Percentiles rank a stretch among this genome's conserved stretches.
Evolutionary conservation across 164 flowering plant species (phyloP).

Genomic region (Malania oleifera): DNA sequence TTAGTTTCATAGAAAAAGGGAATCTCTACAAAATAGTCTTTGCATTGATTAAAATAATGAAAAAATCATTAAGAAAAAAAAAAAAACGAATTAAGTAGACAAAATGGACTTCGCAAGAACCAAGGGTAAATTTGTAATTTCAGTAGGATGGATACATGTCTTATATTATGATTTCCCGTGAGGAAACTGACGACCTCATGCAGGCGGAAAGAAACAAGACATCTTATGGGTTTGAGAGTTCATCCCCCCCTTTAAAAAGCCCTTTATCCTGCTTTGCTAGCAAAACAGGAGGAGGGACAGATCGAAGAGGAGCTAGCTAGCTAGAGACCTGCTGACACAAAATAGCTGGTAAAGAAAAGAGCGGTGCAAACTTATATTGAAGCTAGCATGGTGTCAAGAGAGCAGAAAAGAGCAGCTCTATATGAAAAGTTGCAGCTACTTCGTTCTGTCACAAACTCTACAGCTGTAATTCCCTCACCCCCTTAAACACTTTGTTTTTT

Average conservation of each 20-base stretch:
- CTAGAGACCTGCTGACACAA: too few relatives aligned
- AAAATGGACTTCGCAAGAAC: not conserved
- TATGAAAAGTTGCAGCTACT: conserved; percentile 29
- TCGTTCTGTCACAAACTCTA: conserved; percentile 37
- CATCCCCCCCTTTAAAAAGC: conserved; percentile 5
- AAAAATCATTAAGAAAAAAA: too few relatives aligned
- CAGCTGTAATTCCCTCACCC: conserved; percentile 22
- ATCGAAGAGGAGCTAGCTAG: too few relatives aligned
- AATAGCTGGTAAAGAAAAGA: not conserved
- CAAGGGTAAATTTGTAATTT: conserved; percentile 12
- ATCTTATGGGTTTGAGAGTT: not conserved
- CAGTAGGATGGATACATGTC: not conserved
- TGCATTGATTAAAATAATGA: too few relatives aligned
- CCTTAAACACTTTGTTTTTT: not conserved
- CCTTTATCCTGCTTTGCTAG: too few relatives aligned
- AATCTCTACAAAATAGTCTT: too few relatives aligned
- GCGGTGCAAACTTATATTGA: not conserved
- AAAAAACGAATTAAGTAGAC: too few relatives aligned
- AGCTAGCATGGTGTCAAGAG: conserved; percentile 24
- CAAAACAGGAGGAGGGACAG: not conserved
- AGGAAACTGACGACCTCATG: conserved; percentile 15
- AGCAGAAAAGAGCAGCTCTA: conserved; percentile 28
- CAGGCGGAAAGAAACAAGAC: conserved; percentile 18
- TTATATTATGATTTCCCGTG: not conserved
- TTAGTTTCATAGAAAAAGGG: too few relatives aligned